Conservation (phyloP, 768 basidiomycete species). For the Pulveroboletus ravenelii region DNA sequence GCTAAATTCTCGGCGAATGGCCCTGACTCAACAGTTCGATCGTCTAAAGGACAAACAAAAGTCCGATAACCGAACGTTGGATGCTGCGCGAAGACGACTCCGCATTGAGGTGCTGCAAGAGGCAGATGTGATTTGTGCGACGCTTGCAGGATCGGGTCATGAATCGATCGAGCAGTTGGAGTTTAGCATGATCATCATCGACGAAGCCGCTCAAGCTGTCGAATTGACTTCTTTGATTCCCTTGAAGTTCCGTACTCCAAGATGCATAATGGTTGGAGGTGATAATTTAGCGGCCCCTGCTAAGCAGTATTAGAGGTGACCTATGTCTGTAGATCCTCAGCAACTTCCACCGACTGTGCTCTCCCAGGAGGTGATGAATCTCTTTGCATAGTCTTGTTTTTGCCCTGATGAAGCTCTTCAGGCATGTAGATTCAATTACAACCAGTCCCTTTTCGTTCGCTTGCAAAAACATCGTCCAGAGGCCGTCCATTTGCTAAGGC, state of each 20-base stretch:
- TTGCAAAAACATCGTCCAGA: conserved; percentile 74
- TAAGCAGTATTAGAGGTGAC: background rate
- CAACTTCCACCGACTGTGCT: conserved; percentile 95
- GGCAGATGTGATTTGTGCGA: conserved; percentile 92
- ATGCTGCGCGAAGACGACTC: conserved; percentile 71
- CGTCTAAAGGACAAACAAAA: conserved; percentile 77
- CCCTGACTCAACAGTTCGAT: conserved; percentile 67
- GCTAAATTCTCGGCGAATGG: conserved; percentile 61
- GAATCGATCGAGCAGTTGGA: conserved; percentile 78
- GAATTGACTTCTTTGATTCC: conserved; percentile 95
- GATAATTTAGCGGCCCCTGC: conserved; percentile 2
- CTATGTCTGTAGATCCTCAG: conserved; percentile 56
- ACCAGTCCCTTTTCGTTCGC: conserved; percentile 90
- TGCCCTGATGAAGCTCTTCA: conserved; percentile 22
- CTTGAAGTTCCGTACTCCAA: conserved; percentile 76
- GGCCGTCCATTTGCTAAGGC: conserved; percentile 92
- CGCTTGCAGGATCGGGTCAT: conserved; percentile 90
- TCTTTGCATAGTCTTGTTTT: conserved; percentile 24
- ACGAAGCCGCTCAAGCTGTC: conserved; percentile 96
- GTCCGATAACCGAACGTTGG: conserved; percentile 74
- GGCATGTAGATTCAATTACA: conserved; percentile 72
- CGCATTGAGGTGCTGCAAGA: conserved; percentile 74
- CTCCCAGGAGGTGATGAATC: conserved; percentile 46
- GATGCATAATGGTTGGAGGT: conserved; percentile 94
- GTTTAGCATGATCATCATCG: conserved; percentile 95